These are phyloP conservation scores for Trichosporon sp. DNA, from an alignment of 1,284 basidiomycete species.

Conservation along the genomic window DNA sequence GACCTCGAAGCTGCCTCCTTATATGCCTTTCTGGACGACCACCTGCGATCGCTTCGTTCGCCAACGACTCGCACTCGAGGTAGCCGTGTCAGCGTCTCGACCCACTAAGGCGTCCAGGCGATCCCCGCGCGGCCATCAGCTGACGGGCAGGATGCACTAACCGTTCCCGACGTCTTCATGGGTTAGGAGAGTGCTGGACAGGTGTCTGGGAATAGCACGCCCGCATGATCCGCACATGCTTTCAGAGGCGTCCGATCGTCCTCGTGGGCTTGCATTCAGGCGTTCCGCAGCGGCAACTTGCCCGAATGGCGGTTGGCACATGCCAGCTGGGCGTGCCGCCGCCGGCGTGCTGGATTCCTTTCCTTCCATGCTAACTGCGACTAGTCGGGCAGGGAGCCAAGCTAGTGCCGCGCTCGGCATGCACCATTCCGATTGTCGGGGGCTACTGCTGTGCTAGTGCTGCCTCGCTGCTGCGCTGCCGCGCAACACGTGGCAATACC, in stretches of 20 bases:
- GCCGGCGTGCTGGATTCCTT: no score
- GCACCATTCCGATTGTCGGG: no score
- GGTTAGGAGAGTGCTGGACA: background rate
- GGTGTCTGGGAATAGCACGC: background rate
- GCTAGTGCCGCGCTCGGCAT: no score
- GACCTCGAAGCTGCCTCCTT: background rate
- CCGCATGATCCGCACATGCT: background rate
- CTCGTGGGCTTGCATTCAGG: background rate
- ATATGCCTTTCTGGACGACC: background rate
- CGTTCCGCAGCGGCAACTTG: background rate
- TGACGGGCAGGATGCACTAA: background rate
- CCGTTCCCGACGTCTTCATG: background rate
- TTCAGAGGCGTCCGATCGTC: background rate
- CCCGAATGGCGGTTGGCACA: no score
- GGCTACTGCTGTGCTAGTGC: no score
- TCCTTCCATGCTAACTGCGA: no score
- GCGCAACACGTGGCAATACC: no score
- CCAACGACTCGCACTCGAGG: no score
- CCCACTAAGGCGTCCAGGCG: background rate
- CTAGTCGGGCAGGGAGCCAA: no score
- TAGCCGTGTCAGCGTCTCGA: background rate
- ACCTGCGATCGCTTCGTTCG: background rate
- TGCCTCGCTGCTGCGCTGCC: no score
- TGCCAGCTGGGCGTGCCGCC: no score
- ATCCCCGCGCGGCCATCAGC: background rate